Conservation (phyloP, 164 flowering plant genomes). For the Aristolochia californica region DNA sequence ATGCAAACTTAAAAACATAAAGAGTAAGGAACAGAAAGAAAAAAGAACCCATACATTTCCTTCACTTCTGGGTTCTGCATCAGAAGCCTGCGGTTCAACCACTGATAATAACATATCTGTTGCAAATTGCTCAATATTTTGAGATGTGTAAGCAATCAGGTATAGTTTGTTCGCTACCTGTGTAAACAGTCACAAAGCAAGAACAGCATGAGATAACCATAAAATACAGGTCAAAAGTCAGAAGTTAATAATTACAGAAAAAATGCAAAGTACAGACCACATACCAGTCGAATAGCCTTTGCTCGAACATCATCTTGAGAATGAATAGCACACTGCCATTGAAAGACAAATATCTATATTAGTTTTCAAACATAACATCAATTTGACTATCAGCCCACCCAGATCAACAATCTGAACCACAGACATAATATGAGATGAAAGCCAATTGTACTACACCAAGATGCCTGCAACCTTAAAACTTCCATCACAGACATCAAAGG, state of each 20-base stretch:
- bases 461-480: too few relatives aligned
- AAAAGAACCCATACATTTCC: constrained; percentile 33
- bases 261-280: background rate
- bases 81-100: constrained; percentile 41
- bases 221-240: too few relatives aligned
- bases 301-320: constrained; percentile 80
- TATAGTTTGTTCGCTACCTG: constrained; percentile 96
- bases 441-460: too few relatives aligned
- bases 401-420: too few relatives aligned
- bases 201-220: too few relatives aligned
- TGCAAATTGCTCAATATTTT: constrained; percentile 71
- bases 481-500: too few relatives aligned
- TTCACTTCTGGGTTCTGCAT: constrained; percentile 33
- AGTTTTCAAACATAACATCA: too few relatives aligned
- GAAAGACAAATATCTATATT: constrained; percentile 6
- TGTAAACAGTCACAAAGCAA: background rate
- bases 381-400: too few relatives aligned
- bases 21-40: background rate
- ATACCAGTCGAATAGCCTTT: constrained; percentile 91
- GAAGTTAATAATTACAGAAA: background rate
- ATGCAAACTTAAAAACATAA: background rate
- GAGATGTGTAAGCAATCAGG: constrained; percentile 44
- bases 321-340: constrained; percentile 81
- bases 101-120: constrained; percentile 64
- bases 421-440: too few relatives aligned